These are phyloP conservation scores for Alternaria conjuncta DNA, from an alignment of 2,329 filamentous ascomycete genomes.

Conservation along the genomic window DNA sequence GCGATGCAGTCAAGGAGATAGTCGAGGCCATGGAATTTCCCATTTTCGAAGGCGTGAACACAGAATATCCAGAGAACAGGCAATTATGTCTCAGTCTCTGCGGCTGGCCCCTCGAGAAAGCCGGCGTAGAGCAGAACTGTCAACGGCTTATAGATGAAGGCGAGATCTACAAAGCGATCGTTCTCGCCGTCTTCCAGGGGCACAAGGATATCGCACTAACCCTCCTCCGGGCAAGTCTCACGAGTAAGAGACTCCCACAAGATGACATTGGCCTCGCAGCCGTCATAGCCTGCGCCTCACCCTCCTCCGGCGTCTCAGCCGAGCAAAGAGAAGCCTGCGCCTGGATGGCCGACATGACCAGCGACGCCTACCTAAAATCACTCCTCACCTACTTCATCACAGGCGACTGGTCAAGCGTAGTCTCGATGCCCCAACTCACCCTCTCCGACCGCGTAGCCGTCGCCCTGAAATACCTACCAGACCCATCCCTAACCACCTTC, in stretches of 20 bases:
- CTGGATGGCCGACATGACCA: conserved; percentile 69
- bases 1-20: conserved; percentile 64
- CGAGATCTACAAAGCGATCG: conserved; percentile 76
- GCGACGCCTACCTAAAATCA: conserved; percentile 79
- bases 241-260: conserved; percentile 66
- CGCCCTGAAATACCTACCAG: conserved; percentile 73
- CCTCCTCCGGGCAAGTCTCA: conserved; percentile 71
- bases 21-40: conserved; percentile 68
- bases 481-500: conserved; percentile 54
- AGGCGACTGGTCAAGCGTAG: conserved; percentile 76
- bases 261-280: conserved; percentile 57
- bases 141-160: conserved; percentile 59
- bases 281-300: conserved; percentile 55
- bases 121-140: conserved; percentile 58
- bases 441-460: conserved; percentile 77
- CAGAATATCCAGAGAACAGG: conserved; percentile 71
- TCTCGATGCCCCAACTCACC: conserved; percentile 74
- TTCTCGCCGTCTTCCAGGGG: conserved; percentile 76
- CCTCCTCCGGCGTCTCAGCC: conserved; percentile 53
- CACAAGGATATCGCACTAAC: conserved; percentile 71
- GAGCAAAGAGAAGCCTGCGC: conserved; percentile 67
- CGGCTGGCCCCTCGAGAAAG: conserved; percentile 68
- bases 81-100: conserved; percentile 79
- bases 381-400: conserved; percentile 80
- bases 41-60: conserved; percentile 67